A percentile compares a stretch with the other conserved stretches of the same genome.
Evolutionary conservation across 768 basidiomycete genomes (phyloP).

Genomic region (Pluteus cervinus): DNA sequence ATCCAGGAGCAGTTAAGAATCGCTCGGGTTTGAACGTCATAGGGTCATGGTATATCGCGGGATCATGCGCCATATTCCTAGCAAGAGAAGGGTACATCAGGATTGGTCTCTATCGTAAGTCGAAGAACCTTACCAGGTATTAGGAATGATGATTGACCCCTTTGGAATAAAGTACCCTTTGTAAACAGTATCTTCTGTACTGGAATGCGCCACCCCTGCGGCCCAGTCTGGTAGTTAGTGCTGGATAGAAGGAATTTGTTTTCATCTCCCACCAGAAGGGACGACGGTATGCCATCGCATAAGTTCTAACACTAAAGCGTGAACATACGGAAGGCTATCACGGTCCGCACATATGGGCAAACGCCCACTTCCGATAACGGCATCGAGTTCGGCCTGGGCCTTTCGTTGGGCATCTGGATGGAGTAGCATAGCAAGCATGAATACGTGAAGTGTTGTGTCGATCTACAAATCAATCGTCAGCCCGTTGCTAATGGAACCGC

Average conservation of each 20-base stretch:
- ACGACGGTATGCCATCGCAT: conserved; percentile 27
- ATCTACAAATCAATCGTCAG: conserved; percentile 23
- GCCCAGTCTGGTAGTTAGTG: conserved; percentile 1
- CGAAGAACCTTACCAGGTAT: conserved; percentile 8
- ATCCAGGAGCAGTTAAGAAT: conserved; percentile 32
- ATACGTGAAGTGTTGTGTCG: conserved; percentile 29
- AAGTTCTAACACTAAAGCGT: conserved; percentile 32
- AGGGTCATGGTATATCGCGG: conserved; percentile 35
- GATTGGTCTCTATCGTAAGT: background rate
- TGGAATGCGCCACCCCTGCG: conserved; percentile 8
- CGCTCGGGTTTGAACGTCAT: conserved; percentile 40
- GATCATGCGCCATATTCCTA: conserved; percentile 39
- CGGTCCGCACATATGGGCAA: conserved; percentile 34
- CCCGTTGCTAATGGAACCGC: background rate
- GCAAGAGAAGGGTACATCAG: background rate
- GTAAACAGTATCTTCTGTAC: conserved; percentile 8
- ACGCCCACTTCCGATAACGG: conserved; percentile 31
- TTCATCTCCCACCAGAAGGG: conserved; percentile 19
- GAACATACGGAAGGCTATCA: conserved; percentile 33
- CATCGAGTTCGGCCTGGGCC: conserved; percentile 39
- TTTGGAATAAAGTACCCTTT: conserved; percentile 10
- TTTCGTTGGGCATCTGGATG: conserved; percentile 31
- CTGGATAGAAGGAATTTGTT: background rate
- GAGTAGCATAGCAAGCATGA: conserved; percentile 34
- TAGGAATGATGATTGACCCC: conserved; percentile 10